Evolutionary conservation across 202 grass and related monocot genomes (phyloP), one percentile per base, ranked within the genome.

Genomic region (Saccharum hybrid): DNA sequence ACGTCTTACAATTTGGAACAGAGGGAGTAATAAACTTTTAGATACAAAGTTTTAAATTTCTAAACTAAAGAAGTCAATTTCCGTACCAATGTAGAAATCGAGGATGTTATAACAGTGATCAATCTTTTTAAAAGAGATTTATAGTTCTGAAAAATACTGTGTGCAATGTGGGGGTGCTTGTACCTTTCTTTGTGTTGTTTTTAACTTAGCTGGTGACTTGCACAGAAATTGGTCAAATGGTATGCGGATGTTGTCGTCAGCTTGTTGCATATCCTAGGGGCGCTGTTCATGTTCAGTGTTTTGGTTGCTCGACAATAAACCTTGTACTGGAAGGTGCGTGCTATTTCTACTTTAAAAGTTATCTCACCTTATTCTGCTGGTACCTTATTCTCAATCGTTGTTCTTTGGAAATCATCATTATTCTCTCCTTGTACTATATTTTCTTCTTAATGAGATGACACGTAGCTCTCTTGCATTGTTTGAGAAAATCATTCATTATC

Each of bases 141-240:
- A 71, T 38, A 34, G 5, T 70, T 70, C 18, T 1, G 37, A 37
- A 37, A 31, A 77, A 43, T 18, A 31, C 8, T 45, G 0, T 46
- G 34, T 54, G 9, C 28, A 57, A 2, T 60, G 7, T 46, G 49
- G 19, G 48, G n/a, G 56, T 6, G 8, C 65, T 45, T 23, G 15
- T 68, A 61, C 2, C 10, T 21, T 61, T 72, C 10, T 48, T 28
- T 68, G 45, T 31, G 2, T 43, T 56, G 15, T 57, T 87, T 87
- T 52, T 28, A 67, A 62, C n/a, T 62, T 37, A 38, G 19, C 68
- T 85, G 30, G 70, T 78, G 23, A 71, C 41, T 87, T 76, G 83
- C 74, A 37, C 92, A 94, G 89, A 91, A 91, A 83, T 94, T 38
- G 84, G 85, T 75, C 92, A 94, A 83, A 83, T 94, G 87, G 89